Base-by-base conservation (phyloP, 306 rosid species). In the Alnus rubra region DNA sequence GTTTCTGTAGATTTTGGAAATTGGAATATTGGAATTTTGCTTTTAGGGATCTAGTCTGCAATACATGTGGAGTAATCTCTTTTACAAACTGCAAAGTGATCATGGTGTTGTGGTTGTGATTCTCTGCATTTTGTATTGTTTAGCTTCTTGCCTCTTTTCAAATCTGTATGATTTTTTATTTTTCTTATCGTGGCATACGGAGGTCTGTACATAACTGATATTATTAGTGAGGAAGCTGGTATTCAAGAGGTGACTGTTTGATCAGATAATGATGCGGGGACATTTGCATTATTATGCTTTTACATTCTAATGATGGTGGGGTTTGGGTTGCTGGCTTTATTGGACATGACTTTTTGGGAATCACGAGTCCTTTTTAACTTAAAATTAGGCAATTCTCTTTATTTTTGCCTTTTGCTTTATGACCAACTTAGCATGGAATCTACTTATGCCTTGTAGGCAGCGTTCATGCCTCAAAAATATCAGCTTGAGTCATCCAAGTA, bases 281-380 rank as follows among this genome's bases (percentile, higher is more conserved):
- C 79, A 56, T 67, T 55, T 76, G 62, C 73, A 81, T 81, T 81
- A 74, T 81, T 78, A 69, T 81, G 80, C 76, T 81, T 78, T 80
- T 50, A 77, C 87, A 60, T 42, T 50, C 74, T 62, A 58, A 72
- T 84, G 82, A 81, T 77, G 80, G 84, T 84, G 81, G n/a, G 79
- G 84, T 73, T 72, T 76, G 44, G 47, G 53, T 65, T 67, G 80
- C 68, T 60, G 72, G 65, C 84, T 74, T 77, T 79, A 47, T 73
- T 55, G 63, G 87, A 69, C 79, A 76, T 5, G 9, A 55, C 75
- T 65, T 76, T 76, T 62, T 63, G 52, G 45, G 15, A 71, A 67
- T 55, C 74, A 71, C 78, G 84, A 81, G 53, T 28, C 80, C 45
- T 75, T 69, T 55, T 83, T 58, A 54, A 35, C 76, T 68, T 15